Conservation (phyloP, 2,329 filamentous ascomycete genomes). For the Sporothrix variecibatus region DNA sequence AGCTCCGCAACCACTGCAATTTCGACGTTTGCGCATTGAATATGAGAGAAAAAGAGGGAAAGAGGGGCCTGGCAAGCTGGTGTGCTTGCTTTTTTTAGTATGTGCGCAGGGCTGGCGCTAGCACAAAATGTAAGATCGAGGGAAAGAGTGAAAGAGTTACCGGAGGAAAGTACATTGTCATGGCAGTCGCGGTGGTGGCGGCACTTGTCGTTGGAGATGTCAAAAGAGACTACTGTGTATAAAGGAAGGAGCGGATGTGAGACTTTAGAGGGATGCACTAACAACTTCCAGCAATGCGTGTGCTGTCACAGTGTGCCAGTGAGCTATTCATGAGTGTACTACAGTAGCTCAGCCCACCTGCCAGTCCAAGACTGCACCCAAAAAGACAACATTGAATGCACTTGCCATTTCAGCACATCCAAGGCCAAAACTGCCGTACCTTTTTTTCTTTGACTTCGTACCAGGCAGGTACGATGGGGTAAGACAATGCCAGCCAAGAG, state of each 20-base stretch:
- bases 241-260: neutral
- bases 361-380: neutral
- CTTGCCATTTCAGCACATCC: neutral
- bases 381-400: neutral
- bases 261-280: conserved; percentile 2
- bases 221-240: neutral
- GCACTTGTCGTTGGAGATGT: conserved; percentile 10
- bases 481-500: neutral
- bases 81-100: neutral
- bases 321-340: neutral
- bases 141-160: neutral
- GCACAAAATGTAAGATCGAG: neutral
- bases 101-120: conserved; percentile 4
- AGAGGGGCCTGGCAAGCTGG: neutral
- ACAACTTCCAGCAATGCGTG: neutral
- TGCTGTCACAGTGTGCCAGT: neutral
- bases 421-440: neutral
- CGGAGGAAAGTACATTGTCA: neutral
- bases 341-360: neutral
- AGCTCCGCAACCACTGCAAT: conserved; percentile 1
- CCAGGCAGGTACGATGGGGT: neutral
- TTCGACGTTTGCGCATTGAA: neutral
- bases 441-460: neutral
- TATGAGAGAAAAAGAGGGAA: neutral
- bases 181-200: neutral